Evolutionary conservation across 805 yeast genomes (phyloP).

Genomic region (Dipodascopsis tothii): DNA sequence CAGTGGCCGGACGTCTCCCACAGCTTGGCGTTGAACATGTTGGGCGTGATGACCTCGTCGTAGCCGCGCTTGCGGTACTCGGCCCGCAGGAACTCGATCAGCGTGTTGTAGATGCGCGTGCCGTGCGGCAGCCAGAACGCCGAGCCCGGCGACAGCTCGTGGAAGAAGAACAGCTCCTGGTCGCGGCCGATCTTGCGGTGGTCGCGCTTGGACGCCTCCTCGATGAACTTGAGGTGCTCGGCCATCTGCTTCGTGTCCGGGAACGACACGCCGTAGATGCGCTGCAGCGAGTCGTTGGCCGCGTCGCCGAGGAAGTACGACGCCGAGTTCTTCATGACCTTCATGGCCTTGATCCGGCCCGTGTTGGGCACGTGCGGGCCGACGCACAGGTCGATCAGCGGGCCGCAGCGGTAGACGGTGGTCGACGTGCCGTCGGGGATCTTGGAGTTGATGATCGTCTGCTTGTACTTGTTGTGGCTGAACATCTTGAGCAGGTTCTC

Average conservation of each 20-base stretch:
- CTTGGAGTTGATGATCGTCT: conserved; percentile 73
- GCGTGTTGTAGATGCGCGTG: conserved; percentile 87
- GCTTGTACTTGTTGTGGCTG: conserved; percentile 91
- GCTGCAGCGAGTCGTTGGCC: conserved; percentile 87
- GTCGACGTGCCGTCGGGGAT: conserved; percentile 93
- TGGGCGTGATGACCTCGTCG: conserved; percentile 97
- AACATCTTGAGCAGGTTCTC: conserved; percentile 90
- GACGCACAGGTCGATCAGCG: conserved; percentile 89
- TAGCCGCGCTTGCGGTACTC: conserved; percentile 92
- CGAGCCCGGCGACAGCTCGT: conserved; percentile 96
- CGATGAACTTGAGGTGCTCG: conserved; percentile 86
- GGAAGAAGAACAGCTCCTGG: conserved; percentile 90
- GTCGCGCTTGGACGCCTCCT: conserved; percentile 86
- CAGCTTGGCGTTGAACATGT: conserved; percentile 92
- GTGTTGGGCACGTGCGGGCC: conserved; percentile 99
- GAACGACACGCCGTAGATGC: conserved; percentile 96
- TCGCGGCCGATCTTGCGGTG: conserved; percentile 95
- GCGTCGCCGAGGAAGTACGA: conserved; percentile 94
- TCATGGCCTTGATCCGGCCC: conserved; percentile 89
- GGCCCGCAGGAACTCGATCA: conserved; percentile 67
- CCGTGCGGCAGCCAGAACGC: conserved; percentile 99
- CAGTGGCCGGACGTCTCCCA: conserved; percentile 99
- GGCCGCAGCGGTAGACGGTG: conserved; percentile 96
- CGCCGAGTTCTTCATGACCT: conserved; percentile 89
- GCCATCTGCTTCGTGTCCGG: conserved; percentile 96